Evolutionary conservation across 2,329 filamentous ascomycete genomes (phyloP).

Genomic region (Passalora sequoiae): DNA sequence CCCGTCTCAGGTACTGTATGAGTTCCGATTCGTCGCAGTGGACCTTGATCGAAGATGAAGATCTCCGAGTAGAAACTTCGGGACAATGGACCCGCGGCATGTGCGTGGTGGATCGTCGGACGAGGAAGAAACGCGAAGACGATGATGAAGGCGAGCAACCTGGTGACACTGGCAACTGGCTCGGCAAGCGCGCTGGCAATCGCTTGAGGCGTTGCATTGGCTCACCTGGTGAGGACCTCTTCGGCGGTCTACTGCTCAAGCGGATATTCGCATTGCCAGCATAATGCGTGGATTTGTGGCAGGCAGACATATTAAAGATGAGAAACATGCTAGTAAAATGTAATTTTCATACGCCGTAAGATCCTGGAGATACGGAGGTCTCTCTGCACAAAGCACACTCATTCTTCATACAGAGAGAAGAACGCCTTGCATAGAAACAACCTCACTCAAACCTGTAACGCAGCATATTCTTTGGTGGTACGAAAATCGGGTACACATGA

Average conservation of each 20-base stretch:
- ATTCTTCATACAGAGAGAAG: constrained; percentile 12
- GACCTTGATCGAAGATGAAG: constrained; percentile 52
- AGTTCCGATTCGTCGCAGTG: constrained; percentile 26
- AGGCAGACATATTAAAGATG: constrained; percentile 21
- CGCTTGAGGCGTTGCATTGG: constrained; percentile 67
- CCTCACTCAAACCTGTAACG: constrained; percentile 15
- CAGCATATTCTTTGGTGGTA: constrained; percentile 13
- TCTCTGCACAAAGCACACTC: constrained; percentile 15
- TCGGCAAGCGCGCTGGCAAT: constrained; percentile 70
- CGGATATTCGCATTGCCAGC: constrained; percentile 21
- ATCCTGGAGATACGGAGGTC: too few species aligned
- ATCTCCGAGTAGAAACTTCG: constrained; percentile 80
- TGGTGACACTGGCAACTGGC: constrained; percentile 71
- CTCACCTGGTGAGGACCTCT: constrained; percentile 60
- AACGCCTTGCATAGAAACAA: constrained; percentile 15
- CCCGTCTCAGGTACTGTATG: constrained; percentile 33
- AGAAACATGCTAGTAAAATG: constrained; percentile 32
- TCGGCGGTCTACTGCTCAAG: constrained; percentile 26
- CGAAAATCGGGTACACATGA: constrained; percentile 20
- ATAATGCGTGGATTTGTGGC: not conserved
- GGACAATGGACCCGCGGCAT: constrained; percentile 92
- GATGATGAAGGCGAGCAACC: constrained; percentile 52
- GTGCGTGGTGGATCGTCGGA: constrained; percentile 75
- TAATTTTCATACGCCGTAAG: constrained; percentile 18
- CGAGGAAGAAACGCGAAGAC: constrained; percentile 48